Evolutionary conservation across 495 filamentous ascomycete species (phyloP).

Genomic region (Pseudoneurospora amorphoporcata): DNA sequence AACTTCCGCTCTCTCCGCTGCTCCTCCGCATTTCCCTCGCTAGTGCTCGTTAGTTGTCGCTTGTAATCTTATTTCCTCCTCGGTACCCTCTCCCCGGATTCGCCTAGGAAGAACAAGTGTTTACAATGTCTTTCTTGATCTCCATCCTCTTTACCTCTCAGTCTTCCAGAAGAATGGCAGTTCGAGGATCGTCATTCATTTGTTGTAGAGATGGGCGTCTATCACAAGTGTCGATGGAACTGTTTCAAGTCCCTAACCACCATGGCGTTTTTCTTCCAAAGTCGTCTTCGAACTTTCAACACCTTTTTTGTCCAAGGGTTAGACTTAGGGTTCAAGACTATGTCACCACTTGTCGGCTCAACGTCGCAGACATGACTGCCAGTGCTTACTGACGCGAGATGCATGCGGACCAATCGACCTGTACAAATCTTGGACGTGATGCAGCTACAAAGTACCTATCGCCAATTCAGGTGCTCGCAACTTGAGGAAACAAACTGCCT

Average conservation of each 20-base stretch:
- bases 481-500: not conserved
- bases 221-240: not conserved
- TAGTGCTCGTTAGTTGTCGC: not conserved
- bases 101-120: not conserved
- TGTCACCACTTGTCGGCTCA: not conserved
- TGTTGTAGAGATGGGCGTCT: not conserved
- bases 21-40: not conserved
- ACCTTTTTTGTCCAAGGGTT: not conserved
- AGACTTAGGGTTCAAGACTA: not conserved
- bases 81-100: not conserved
- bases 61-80: not conserved
- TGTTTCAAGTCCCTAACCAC: not conserved
- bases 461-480: not conserved
- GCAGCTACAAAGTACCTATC: not conserved
- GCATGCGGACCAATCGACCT: not conserved
- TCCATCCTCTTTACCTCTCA: not conserved
- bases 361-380: not conserved
- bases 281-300: not conserved
- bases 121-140: too few species aligned
- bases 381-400: not conserved
- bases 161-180: not conserved
- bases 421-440: not conserved
- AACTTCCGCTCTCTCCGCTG: not conserved
- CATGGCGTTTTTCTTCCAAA: not conserved
- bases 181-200: not conserved